Conservation (phyloP, 495 filamentous ascomycete genomes). For the Glonium stellatum region DNA sequence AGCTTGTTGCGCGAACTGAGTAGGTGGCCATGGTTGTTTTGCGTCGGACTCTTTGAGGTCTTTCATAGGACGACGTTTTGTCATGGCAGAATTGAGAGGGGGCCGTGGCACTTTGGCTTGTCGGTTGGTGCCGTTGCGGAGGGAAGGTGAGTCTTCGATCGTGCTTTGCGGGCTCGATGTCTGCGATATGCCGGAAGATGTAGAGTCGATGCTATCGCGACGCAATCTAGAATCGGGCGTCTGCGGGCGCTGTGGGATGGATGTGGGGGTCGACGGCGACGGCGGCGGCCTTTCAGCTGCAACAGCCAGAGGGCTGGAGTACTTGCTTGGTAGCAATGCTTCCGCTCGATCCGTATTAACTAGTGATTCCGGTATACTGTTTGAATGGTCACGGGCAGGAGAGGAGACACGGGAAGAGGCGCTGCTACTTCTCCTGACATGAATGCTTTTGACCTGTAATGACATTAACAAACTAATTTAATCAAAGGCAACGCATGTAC, state of each 20-base stretch:
- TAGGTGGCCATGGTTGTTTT: conserved; percentile 23
- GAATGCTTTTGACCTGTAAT: conserved; percentile 5
- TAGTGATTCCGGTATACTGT: not conserved
- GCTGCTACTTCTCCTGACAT: conserved; percentile 1
- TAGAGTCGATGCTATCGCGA: conserved; percentile 17
- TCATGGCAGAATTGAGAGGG: conserved; percentile 33
- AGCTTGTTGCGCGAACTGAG: conserved; percentile 13
- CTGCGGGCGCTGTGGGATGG: not conserved
- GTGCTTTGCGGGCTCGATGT: conserved; percentile 17
- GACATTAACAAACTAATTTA: not conserved
- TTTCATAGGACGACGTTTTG: conserved; percentile 26
- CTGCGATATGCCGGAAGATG: conserved; percentile 15
- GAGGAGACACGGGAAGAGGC: not conserved
- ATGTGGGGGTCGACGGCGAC: not conserved
- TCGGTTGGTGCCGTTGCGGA: conserved; percentile 19
- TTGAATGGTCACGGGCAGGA: not conserved
- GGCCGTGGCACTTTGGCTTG: conserved; percentile 18
- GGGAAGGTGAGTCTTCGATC: conserved; percentile 24
- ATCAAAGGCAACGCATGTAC: conserved; percentile 6
- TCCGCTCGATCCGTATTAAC: not conserved
- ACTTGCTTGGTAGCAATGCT: not conserved
- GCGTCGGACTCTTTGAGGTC: conserved; percentile 3
- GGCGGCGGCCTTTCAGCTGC: not conserved
- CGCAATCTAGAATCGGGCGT: conserved; percentile 13
- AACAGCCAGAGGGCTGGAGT: not conserved